Conservation (phyloP, 768 basidiomycete genomes). For the Pholiota molesta region DNA sequence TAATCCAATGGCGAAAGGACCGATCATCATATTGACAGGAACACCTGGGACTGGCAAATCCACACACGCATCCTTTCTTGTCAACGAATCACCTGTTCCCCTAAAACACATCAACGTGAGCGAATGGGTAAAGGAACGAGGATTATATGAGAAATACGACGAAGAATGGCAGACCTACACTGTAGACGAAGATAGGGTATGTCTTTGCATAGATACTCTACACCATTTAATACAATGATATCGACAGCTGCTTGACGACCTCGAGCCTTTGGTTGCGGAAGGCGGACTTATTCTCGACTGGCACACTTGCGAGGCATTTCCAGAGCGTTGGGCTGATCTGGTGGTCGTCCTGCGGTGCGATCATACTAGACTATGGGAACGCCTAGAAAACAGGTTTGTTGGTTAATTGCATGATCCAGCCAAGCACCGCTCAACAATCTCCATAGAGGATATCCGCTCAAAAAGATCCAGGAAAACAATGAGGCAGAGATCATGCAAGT, state of each 20-base stretch:
- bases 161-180: slow-evolving; percentile 95
- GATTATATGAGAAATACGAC: slow-evolving; percentile 83
- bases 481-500: slow-evolving; percentile 98
- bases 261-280: slow-evolving; percentile 67
- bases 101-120: slow-evolving; percentile 88
- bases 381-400: slow-evolving; percentile 84
- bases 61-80: slow-evolving; percentile 86
- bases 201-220: slow-evolving; percentile 20
- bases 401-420: slow-evolving; percentile 6
- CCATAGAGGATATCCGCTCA: slow-evolving; percentile 77
- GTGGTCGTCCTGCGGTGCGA: slow-evolving; percentile 92
- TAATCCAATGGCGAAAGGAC: slow-evolving; percentile 35
- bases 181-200: slow-evolving; percentile 95
- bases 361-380: slow-evolving; percentile 85
- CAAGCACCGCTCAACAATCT: slow-evolving; percentile 15
- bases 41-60: slow-evolving; percentile 97
- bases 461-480: slow-evolving; percentile 98
- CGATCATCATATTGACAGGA: slow-evolving; percentile 85
- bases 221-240: slow-evolving; percentile 8
- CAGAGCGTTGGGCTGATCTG: slow-evolving; percentile 95
- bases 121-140: slow-evolving; percentile 83
- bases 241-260: slow-evolving; percentile 79
- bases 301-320: slow-evolving; percentile 93
- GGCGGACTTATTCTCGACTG: slow-evolving; percentile 92
- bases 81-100: slow-evolving; percentile 66